These are phyloP conservation scores for Ceratocystis papillata DNA, from an alignment of 2,329 filamentous ascomycete genomes.

Conservation along the genomic window DNA sequence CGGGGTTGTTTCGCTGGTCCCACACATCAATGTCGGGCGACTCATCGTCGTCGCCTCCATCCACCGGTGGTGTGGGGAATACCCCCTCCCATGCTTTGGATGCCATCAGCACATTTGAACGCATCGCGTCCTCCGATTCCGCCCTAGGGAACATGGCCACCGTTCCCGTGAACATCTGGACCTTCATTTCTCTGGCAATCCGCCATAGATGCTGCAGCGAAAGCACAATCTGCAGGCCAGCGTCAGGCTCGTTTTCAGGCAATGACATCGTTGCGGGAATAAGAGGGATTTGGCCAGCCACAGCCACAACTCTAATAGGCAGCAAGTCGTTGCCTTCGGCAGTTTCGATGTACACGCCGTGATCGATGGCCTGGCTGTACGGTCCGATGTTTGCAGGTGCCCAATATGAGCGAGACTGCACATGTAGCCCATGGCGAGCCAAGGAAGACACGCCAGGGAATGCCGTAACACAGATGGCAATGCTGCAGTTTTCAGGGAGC, in stretches of 20 bases:
- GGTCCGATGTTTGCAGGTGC: constrained; percentile 95
- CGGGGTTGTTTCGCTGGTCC: constrained; percentile 50
- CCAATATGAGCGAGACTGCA: constrained; percentile 93
- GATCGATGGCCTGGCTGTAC: constrained; percentile 76
- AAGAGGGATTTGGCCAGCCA: constrained; percentile 88
- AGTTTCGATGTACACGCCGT: constrained; percentile 30
- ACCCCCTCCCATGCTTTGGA: constrained; percentile 40
- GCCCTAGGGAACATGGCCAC: constrained; percentile 58
- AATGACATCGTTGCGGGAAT: constrained; percentile 67
- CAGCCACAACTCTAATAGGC: constrained; percentile 48
- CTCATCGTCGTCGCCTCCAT: constrained; percentile 40
- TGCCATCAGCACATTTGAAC: constrained; percentile 35
- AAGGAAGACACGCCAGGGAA: constrained; percentile 29
- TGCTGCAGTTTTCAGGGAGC: constrained; percentile 49
- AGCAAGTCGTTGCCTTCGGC: constrained; percentile 46
- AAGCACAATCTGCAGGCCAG: constrained; percentile 51
- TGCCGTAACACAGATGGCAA: constrained; percentile 47
- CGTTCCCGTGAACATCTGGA: constrained; percentile 63
- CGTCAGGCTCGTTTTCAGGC: constrained; percentile 32
- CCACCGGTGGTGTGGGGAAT: constrained; percentile 32
- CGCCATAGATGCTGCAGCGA: constrained; percentile 84
- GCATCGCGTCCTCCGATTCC: constrained; percentile 28
- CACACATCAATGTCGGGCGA: constrained; percentile 53
- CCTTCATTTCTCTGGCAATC: constrained; percentile 59
- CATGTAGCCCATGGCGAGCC: constrained; percentile 60